Evolutionary conservation across 371 early-diverging fungal species (phyloP), one percentile per base, ranked within the genome.

Genomic region (Apophysomyces ossiformis): DNA sequence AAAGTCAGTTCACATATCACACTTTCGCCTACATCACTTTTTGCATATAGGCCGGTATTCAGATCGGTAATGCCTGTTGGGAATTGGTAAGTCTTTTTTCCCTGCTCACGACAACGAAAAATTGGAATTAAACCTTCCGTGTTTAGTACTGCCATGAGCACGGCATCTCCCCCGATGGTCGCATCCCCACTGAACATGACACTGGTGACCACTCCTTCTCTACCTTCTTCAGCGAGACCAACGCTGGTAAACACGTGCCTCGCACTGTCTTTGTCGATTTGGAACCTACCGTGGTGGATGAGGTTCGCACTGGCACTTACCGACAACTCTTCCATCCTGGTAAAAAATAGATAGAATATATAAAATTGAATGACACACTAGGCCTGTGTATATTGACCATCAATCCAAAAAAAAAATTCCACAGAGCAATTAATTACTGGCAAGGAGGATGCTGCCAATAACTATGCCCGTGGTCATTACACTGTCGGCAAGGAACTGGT

Each of bases 401-500:
- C 83, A 87, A 59, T 88, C 89, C 78, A 91, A 91, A 77, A 37
- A n/a, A n/a, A n/a, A n/a, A n/a, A n/a, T n/a, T 3, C 32, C 32
- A 6, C 63, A 69, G 94, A 96, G 76, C 96, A 96, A 89, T 87
- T 99, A 76, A 97, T 99, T 84, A 92, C 93, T 69, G 99, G 99
- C 75, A 97, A 98, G 89, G 99, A 98, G 84, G 99, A 98, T 84
- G 99, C 99, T 39, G 99, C 99, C 77, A 99, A 99, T 91, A 99
- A 99, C 93, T 99, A 98, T 80, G 99, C 99, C 60, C 93, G 99
- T 90, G 99, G 99, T 77, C 98, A 99, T 89, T 99, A 99, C 90
- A 99, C 99, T 62, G 92, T 97, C 68, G 99, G 99, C 67, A 98
- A 98, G 90, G 98, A 97, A 81, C 92, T 98, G 60, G 93, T 99